A percentile compares a stretch with the other conserved stretches of the same genome.
Conservation (phyloP, 2,329 filamentous ascomycete species). For the Phialophora expanda region DNA sequence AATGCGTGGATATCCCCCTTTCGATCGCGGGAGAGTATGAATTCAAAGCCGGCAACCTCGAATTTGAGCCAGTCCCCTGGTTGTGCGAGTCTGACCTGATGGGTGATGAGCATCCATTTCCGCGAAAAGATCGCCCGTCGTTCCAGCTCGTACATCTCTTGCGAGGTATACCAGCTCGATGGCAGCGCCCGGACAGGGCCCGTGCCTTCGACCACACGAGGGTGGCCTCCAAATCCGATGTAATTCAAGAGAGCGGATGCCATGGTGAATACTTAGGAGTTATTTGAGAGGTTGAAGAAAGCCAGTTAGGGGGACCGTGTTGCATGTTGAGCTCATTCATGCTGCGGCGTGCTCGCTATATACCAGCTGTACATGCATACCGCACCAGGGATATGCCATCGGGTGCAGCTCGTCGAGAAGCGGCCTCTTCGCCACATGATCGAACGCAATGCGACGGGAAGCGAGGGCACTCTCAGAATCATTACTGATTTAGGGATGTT, state of each 20-base stretch:
- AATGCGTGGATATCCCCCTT: conserved; percentile 62
- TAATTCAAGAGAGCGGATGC: conserved; percentile 13
- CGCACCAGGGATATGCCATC: not conserved
- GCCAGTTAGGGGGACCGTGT: not conserved
- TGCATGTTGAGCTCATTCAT: not conserved
- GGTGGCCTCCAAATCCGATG: conserved; percentile 16
- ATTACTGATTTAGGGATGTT: not conserved
- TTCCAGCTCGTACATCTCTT: conserved; percentile 57
- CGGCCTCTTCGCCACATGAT: not conserved
- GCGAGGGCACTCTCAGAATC: not conserved
- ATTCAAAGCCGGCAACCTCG: conserved; percentile 56
- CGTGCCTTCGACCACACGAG: conserved; percentile 6
- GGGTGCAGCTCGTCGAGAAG: not conserved
- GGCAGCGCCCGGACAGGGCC: conserved; percentile 45
- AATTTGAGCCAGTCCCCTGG: conserved; percentile 49
- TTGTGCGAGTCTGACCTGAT: conserved; percentile 54
- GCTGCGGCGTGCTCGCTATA: not conserved
- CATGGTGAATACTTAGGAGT: not conserved
- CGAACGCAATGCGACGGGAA: not conserved
- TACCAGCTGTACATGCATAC: not conserved
- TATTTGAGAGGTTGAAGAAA: not conserved
- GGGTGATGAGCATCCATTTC: conserved; percentile 52
- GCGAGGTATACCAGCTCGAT: conserved; percentile 59
- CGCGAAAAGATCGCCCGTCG: conserved; percentile 57
- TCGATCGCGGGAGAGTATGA: conserved; percentile 59